Evolutionary conservation across 768 basidiomycete genomes (phyloP).

Genomic region (Mycena polygramma): DNA sequence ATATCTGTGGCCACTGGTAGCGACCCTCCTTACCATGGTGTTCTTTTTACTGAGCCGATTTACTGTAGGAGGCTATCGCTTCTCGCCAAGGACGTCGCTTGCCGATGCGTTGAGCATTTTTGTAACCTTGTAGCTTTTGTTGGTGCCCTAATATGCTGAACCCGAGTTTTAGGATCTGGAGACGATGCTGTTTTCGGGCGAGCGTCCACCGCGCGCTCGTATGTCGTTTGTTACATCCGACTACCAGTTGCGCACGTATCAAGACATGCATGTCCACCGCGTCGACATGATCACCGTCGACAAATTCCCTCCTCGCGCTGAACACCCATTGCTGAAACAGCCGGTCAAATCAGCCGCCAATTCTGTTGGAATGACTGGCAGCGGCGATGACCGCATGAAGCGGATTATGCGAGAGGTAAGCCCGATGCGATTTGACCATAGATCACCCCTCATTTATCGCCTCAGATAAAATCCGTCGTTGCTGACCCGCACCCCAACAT

Average conservation of each 20-base stretch:
- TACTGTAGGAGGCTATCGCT: conserved; percentile 45
- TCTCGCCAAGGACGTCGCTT: conserved; percentile 44
- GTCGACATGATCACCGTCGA: conserved; percentile 46
- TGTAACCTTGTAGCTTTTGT: conserved; percentile 28
- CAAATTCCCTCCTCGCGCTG: conserved; percentile 41
- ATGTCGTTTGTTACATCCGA: conserved; percentile 21
- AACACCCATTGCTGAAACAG: conserved; percentile 40
- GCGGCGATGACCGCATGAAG: conserved; percentile 40
- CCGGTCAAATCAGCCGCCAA: conserved; percentile 38
- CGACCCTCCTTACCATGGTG: too few relatives aligned
- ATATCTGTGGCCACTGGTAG: conserved; percentile 47
- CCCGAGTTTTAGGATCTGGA: conserved; percentile 43
- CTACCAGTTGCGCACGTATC: conserved; percentile 21
- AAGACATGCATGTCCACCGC: conserved; percentile 28
- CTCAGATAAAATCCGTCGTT: conserved; percentile 40
- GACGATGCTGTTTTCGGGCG: conserved; percentile 45
- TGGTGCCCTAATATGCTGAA: too few relatives aligned
- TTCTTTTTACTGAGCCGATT: too few relatives aligned
- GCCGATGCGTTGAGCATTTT: conserved; percentile 48
- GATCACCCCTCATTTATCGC: too few relatives aligned
- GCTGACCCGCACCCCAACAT: conserved; percentile 44
- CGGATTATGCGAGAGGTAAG: conserved; percentile 47
- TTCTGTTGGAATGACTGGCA: conserved; percentile 3
- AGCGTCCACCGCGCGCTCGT: conserved; percentile 37
- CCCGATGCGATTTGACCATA: too few relatives aligned